Conservation (phyloP, 805 yeast species). For the Schwanniomyces vanrijiae region DNA sequence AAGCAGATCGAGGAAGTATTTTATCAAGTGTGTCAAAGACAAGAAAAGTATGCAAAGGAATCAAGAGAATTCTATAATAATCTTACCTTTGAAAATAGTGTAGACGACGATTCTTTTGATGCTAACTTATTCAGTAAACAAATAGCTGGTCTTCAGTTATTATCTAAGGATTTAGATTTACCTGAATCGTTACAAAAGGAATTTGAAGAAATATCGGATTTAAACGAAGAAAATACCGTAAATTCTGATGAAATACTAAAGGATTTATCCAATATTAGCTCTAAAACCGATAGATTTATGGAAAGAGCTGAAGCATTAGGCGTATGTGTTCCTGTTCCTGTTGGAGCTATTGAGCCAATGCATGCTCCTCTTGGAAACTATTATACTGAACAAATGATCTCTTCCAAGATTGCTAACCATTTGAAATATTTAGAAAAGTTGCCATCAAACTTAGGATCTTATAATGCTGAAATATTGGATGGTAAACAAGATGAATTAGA, state of each 20-base stretch:
- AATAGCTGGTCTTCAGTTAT: slow-evolving; percentile 59
- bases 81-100: slow-evolving; percentile 11
- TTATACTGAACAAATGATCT: slow-evolving; percentile 52
- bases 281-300: slow-evolving; percentile 16
- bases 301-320: slow-evolving; percentile 44
- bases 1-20: slow-evolving; percentile 29
- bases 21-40: slow-evolving; percentile 23
- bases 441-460: slow-evolving; percentile 72
- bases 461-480: slow-evolving; percentile 27
- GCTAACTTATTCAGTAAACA: slow-evolving; percentile 53
- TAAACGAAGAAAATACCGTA: slow-evolving; percentile 1
- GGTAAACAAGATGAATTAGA: slow-evolving; percentile 38
- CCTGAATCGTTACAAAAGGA: slow-evolving; percentile 51
- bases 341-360: slow-evolving; percentile 26
- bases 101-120: slow-evolving; percentile 32
- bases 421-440: slow-evolving; percentile 60
- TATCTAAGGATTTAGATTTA: slow-evolving; percentile 65
- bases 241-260: slow-evolving; percentile 7
- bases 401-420: slow-evolving; percentile 56
- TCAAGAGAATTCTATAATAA: slow-evolving; percentile 20
- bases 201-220: slow-evolving; percentile 16
- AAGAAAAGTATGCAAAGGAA: slow-evolving; percentile 20
- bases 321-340: slow-evolving; percentile 23
- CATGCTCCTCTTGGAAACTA: slow-evolving; percentile 49
- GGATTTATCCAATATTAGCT: background rate